These are phyloP conservation scores for Nitzschia inconspicua DNA, from an alignment of 108 stramenopile species.

Conservation along the genomic window DNA sequence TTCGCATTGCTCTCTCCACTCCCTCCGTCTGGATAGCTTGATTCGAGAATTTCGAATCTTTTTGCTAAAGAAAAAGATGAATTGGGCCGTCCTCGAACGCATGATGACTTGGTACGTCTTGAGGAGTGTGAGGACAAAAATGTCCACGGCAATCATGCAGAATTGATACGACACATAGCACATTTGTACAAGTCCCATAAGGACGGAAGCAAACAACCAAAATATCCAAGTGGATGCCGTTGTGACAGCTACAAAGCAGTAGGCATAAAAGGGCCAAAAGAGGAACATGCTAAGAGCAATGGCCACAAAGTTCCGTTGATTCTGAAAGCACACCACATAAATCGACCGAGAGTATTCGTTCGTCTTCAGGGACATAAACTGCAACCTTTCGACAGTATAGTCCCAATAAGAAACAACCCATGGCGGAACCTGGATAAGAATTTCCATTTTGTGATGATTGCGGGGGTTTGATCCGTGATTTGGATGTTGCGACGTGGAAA, in stretches of 20 bases:
- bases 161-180: conserved; percentile 80
- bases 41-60: conserved; percentile 15
- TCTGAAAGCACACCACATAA: conserved; percentile 4
- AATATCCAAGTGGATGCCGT: conserved; percentile 81
- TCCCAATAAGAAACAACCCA: conserved; percentile 25
- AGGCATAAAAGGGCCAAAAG: conserved; percentile 77
- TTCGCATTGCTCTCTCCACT: conserved; percentile 68
- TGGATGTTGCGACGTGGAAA: no score
- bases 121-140: conserved; percentile 48
- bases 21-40: conserved; percentile 45
- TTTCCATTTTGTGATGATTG: conserved; percentile 13
- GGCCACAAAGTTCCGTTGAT: conserved; percentile 25
- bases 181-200: conserved; percentile 66
- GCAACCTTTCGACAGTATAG: not conserved
- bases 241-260: conserved; percentile 53
- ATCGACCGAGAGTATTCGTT: conserved; percentile 1
- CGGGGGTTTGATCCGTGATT: no score
- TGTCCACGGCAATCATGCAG: conserved; percentile 71
- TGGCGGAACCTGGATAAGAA: conserved; percentile 26
- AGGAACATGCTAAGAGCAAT: conserved; percentile 39
- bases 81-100: conserved; percentile 24
- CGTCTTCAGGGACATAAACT: not conserved
- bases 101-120: conserved; percentile 67
- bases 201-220: conserved; percentile 68
- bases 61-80: conserved; percentile 34